Evolutionary conservation across 2,329 filamentous ascomycete genomes (phyloP).

Genomic region (Dactylellina leptospora): DNA sequence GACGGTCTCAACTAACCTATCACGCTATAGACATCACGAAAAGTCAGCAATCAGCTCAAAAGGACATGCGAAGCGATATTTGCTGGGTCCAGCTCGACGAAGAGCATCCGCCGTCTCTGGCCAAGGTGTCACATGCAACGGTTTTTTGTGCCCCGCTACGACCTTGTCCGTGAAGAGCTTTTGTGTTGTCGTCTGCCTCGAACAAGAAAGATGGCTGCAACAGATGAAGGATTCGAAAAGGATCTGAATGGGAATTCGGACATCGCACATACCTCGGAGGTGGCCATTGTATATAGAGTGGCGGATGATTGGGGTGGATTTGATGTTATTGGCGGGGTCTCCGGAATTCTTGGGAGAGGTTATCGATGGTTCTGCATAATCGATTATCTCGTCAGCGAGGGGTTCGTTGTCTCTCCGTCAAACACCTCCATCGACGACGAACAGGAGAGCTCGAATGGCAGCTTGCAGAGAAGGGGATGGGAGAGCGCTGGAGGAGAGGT

Average conservation of each 20-base stretch:
- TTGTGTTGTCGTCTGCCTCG: slow-evolving; percentile 38
- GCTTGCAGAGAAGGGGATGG: slow-evolving; percentile 13
- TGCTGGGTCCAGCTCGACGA: background rate
- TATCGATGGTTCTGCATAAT: slow-evolving; percentile 53
- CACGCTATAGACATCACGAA: slow-evolving; percentile 67
- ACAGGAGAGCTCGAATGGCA: slow-evolving; percentile 18
- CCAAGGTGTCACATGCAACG: slow-evolving; percentile 50
- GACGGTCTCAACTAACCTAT: slow-evolving; percentile 68
- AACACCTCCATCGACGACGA: slow-evolving; percentile 32
- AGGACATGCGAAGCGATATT: background rate
- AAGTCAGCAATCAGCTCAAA: slow-evolving; percentile 59
- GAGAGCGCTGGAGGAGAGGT: slow-evolving; percentile 3
- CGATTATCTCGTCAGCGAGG: slow-evolving; percentile 52
- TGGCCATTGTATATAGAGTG: slow-evolving; percentile 46
- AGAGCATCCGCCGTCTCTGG: slow-evolving; percentile 7
- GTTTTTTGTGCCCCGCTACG: slow-evolving; percentile 36
- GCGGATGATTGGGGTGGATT: slow-evolving; percentile 8
- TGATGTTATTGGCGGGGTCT: slow-evolving; percentile 22
- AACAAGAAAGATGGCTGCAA: background rate
- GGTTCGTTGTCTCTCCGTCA: slow-evolving; percentile 49
- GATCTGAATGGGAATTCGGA: background rate
- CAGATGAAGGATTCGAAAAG: background rate
- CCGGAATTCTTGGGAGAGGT: slow-evolving; percentile 28
- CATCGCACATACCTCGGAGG: slow-evolving; percentile 42
- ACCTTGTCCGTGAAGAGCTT: slow-evolving; percentile 4